phyloP scores from a whole-genome alignment of 2,329 filamentous ascomycete species.

The Trichoderma asperellum region DNA sequence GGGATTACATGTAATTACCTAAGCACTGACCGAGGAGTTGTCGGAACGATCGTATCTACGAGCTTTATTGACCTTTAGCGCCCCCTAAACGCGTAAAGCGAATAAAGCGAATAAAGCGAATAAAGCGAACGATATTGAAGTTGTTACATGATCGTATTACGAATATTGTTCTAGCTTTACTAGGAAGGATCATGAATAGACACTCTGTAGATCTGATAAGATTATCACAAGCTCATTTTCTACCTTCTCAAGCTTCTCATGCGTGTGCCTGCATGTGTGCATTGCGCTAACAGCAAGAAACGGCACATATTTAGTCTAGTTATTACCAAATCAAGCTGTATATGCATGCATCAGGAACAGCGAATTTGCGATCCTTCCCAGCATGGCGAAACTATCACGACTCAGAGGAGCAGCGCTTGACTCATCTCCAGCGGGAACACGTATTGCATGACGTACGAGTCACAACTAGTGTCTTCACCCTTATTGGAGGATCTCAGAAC shows the following conservation, averaged over 20 bases:
- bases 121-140: too few species aligned
- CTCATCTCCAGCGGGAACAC: background rate
- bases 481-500: background rate
- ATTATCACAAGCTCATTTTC: background rate
- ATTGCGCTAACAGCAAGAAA: background rate
- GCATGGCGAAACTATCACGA: background rate
- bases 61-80: background rate
- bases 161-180: background rate
- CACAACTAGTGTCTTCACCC: background rate
- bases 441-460: background rate
- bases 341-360: background rate
- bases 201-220: background rate
- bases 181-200: background rate
- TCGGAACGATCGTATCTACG: background rate
- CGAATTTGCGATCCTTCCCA: background rate
- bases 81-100: background rate
- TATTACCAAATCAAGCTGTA: too few species aligned
- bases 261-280: background rate
- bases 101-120: too few species aligned
- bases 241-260: background rate
- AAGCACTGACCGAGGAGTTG: background rate
- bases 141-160: background rate
- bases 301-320: background rate
- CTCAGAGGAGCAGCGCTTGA: background rate
- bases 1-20: background rate